Percentiles rank a stretch among this genome's conserved stretches.
Conservation (phyloP, 768 basidiomycete genomes). For the Paxillus rubicundulus region DNA sequence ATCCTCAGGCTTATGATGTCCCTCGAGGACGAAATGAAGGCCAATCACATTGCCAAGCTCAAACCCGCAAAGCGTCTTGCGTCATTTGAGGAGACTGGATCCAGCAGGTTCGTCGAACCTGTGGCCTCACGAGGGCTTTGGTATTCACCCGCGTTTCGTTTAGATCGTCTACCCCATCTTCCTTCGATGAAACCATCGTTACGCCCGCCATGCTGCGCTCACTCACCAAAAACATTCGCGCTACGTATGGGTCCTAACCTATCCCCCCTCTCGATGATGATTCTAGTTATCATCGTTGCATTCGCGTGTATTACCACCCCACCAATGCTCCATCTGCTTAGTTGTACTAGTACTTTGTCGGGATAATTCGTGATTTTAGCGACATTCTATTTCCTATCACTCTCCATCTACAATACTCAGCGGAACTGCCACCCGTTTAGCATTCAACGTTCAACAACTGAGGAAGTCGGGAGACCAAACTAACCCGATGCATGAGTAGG, state of each 20-base stretch:
- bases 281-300: conserved; percentile 1
- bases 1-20: conserved; percentile 32
- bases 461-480: too few species aligned
- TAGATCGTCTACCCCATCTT: conserved; percentile 24
- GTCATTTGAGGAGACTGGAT: conserved; percentile 39
- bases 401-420: too few species aligned
- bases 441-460: too few species aligned
- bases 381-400: too few species aligned
- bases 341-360: not conserved
- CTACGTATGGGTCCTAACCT: conserved; percentile 27
- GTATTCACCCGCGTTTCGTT: conserved; percentile 8
- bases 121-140: not conserved
- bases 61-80: conserved; percentile 49
- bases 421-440: too few species aligned
- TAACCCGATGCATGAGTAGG: too few species aligned
- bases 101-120: conserved; percentile 36
- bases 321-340: not conserved
- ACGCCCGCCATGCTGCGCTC: conserved; percentile 64
- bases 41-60: conserved; percentile 38
- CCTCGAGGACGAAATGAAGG: conserved; percentile 39
- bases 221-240: conserved; percentile 28
- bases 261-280: conserved; percentile 7
- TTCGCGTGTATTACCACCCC: conserved; percentile 8
- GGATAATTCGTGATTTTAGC: too few species aligned
- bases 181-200: conserved; percentile 39